Percentiles rank a stretch among this genome's conserved stretches.
Conservation (phyloP, 495 filamentous ascomycete genomes). For the Aspergillus sclerotiicarbonarius region DNA sequence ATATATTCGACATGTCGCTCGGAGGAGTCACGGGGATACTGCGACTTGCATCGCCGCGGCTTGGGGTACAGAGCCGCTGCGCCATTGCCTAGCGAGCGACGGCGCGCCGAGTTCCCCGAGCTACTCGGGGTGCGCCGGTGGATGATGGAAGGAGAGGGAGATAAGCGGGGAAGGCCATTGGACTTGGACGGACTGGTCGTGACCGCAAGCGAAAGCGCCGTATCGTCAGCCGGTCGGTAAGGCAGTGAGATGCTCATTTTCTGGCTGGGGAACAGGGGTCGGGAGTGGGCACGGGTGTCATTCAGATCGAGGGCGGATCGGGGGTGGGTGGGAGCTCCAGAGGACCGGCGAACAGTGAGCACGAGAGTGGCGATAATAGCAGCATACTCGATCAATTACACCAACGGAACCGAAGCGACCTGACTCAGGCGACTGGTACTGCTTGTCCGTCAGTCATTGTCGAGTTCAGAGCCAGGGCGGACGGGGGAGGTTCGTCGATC, state of each 20-base stretch:
- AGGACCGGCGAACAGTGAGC: background rate
- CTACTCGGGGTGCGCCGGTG: conserved; percentile 51
- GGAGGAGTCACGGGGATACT: conserved; percentile 74
- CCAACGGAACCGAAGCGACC: background rate
- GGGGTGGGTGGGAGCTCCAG: conserved; percentile 9
- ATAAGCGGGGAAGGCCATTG: conserved; percentile 55
- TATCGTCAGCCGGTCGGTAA: conserved; percentile 44
- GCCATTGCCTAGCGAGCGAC: conserved; percentile 46
- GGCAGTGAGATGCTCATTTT: conserved; percentile 47
- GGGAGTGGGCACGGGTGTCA: background rate
- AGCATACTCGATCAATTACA: conserved; percentile 14
- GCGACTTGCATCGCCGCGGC: conserved; percentile 64
- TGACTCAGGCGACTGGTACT: background rate
- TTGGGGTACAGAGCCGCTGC: conserved; percentile 24
- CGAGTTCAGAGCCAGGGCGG: background rate
- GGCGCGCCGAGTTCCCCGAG: conserved; percentile 41
- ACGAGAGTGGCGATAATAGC: background rate
- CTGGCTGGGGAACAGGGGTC: background rate
- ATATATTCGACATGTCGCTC: conserved; percentile 99
- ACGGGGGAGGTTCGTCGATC: conserved; percentile 6
- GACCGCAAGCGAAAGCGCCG: conserved; percentile 34
- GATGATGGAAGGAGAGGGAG: conserved; percentile 50
- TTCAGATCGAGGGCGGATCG: conserved; percentile 8
- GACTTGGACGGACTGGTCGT: conserved; percentile 50
- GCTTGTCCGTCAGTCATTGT: conserved; percentile 1